Base-by-base conservation (phyloP, 73 alveolate genomes). In the Tetrahymena elliotti region DNA sequence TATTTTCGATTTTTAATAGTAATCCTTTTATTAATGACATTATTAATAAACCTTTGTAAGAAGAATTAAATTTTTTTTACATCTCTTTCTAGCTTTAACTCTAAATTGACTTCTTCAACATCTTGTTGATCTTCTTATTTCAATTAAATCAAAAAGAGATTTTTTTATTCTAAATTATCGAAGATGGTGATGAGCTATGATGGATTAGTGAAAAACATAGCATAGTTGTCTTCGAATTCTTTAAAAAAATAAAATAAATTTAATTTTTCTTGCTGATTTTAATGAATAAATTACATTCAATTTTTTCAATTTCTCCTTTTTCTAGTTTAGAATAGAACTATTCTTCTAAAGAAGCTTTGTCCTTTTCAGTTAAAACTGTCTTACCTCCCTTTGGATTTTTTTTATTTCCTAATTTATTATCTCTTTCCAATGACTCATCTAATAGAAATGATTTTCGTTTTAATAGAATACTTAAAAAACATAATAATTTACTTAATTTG, bases 141-240 rank as follows among this genome's bases (percentile, higher is more conserved):
- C 18, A 94, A 37, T 83, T 94, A 84, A 52, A 94, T 94, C 24
- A 94, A n/a, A 39, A 94, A 94, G n/a, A 94, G 37, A 52, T 94
- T 94, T 47, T 94, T 94, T 47, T 94, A 94, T 36, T 94, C 96
- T 20, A 94, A 52, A 47, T 94, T 94, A 88, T 88, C 93, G 83
- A 94, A 94, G 16, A 94, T 94, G 15, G 93, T 94, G 1, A 94
- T 94, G 27, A 94, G 93, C 53, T 94, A 35, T 6, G 95, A 84
- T 13, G 96, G 96, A 31, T 88, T 68, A n/a, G 93, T 94, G 47
- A 94, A 94, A 53, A 31, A 94, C 96, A 94, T 94, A 33, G 84
- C 68, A 88, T 94, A 94, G 33, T 94, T 94, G 84, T 94, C 96
- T 53, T 94, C 96, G 35, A 94, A 94, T 47, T 94, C 96, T 37